Base-by-base conservation (phyloP, 129 eudicot species). In the Pittosporum tobira region DNA sequence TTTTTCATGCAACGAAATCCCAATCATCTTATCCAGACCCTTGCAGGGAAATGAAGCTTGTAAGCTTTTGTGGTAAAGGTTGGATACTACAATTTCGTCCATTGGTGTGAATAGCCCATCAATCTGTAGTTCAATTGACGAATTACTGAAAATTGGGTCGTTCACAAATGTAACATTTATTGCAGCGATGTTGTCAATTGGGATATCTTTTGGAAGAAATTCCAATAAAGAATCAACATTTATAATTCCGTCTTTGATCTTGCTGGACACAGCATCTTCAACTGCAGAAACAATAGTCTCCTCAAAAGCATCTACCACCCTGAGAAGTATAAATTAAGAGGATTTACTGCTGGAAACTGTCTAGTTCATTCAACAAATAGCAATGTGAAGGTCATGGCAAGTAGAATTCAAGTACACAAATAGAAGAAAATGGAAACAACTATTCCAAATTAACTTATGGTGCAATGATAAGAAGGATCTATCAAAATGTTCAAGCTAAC, bases 231-330 rank as follows among this genome's bases (percentile, higher is more conserved):
- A 66, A 67, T 81, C 91, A 3, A 87, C 81, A 54, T 81, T 67
- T 42, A 63, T 58, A 45, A 83, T 68, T 23, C 73, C 87, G 6
- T 81, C 83, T 57, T 28, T 73, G 25, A 87, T 61, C 55, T 91
- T 87, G 52, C 71, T 74, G 23, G 87, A 64, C 43, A 91, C 76
- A 53, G 99, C 82, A 66, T 78, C 72, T 81, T 87, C 91, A 65
- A 91, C 82, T 56, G 99, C 82, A 54, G 87, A 78, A 52, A 51
- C 30, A 26, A 91, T 81, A 57, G 74, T 73, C 27, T 65, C 84
- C 58, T 64, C 69, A 69, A 91, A 91, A 64, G 77, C 88, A 74
- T 87, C 94, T 38, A 84, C 71, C 59, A 87, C 47, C 66, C 99
- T 91, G 84, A 16, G 61, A 69, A 59, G 55, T 61, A n/a, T 45